Conservation (phyloP, 306 rosid species). For the Vicia sativa region DNA sequence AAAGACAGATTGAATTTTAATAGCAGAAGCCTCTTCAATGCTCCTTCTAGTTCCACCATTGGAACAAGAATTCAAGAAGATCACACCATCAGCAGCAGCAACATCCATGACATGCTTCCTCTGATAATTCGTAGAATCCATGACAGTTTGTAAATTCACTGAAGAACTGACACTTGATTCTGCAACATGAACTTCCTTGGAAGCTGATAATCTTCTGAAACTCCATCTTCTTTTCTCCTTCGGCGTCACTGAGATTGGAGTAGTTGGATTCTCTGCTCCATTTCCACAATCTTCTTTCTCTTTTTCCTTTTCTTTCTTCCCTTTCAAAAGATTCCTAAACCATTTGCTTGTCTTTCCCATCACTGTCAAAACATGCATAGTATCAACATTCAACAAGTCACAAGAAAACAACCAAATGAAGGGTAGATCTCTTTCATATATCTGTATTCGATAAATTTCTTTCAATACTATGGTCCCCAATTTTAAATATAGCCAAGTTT, state of each 20-base stretch:
- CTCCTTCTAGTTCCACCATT: slow-evolving; percentile 36
- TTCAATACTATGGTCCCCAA: slow-evolving; percentile 48
- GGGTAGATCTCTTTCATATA: slow-evolving; percentile 42
- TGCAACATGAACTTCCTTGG: slow-evolving; percentile 50
- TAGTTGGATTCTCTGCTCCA: slow-evolving; percentile 52
- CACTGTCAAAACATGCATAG: slow-evolving; percentile 43
- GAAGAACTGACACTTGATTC: slow-evolving; percentile 43
- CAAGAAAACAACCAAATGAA: slow-evolving; percentile 49
- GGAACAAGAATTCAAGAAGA: slow-evolving; percentile 48
- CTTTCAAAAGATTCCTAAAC: slow-evolving; percentile 70
- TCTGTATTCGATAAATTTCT: slow-evolving; percentile 44
- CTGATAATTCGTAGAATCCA: slow-evolving; percentile 56
- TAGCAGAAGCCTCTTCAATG: slow-evolving; percentile 68
- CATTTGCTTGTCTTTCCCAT: slow-evolving; percentile 91
- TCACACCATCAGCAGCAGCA: slow-evolving; percentile 55
- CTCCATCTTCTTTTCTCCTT: slow-evolving; percentile 94
- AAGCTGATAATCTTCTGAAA: slow-evolving; percentile 77
- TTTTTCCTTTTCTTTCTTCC: slow-evolving; percentile 71
- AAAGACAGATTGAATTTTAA: slow-evolving; percentile 75
- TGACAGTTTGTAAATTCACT: slow-evolving; percentile 38
- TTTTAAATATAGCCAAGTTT: slow-evolving; percentile 30
- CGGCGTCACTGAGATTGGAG: slow-evolving; percentile 58
- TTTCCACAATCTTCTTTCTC: slow-evolving; percentile 47
- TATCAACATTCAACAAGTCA: slow-evolving; percentile 38
- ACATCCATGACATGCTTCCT: slow-evolving; percentile 61